These are phyloP conservation scores for Epichloe festucae DNA, from an alignment of 2,329 filamentous ascomycete species.

Conservation along the genomic window DNA sequence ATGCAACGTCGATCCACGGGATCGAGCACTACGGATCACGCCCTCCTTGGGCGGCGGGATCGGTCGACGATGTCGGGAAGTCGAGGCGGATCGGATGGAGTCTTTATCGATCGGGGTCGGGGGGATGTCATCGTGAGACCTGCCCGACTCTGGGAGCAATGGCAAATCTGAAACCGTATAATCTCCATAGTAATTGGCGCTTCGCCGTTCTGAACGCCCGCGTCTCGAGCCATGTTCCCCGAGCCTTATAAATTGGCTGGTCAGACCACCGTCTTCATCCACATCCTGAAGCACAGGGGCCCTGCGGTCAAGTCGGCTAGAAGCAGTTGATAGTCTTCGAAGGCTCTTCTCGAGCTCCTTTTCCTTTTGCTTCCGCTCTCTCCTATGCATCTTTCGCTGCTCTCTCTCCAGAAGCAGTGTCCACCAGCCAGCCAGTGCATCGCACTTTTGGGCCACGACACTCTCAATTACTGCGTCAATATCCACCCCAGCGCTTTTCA, in stretches of 20 bases:
- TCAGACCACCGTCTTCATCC: slow-evolving; percentile 56
- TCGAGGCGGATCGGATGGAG: slow-evolving; percentile 60
- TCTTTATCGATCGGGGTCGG: slow-evolving; percentile 71
- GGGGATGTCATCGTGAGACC: slow-evolving; percentile 29
- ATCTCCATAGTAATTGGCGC: slow-evolving; percentile 48
- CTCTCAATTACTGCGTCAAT: slow-evolving; percentile 92
- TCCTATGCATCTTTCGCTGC: slow-evolving; percentile 66
- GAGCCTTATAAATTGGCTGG: slow-evolving; percentile 28
- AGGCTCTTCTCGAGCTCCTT: slow-evolving; percentile 71
- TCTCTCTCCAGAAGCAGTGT: slow-evolving; percentile 89
- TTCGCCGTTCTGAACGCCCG: slow-evolving; percentile 67
- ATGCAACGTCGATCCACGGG: slow-evolving; percentile 74
- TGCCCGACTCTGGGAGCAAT: slow-evolving; percentile 52
- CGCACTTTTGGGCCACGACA: slow-evolving; percentile 78
- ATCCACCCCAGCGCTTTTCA: slow-evolving; percentile 87
- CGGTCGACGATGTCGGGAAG: slow-evolving; percentile 61
- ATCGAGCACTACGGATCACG: slow-evolving; percentile 51
- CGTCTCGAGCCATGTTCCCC: slow-evolving; percentile 45
- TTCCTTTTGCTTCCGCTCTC: slow-evolving; percentile 74
- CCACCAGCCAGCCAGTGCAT: slow-evolving; percentile 92
- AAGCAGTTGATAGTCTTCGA: slow-evolving; percentile 75
- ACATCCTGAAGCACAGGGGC: slow-evolving; percentile 67
- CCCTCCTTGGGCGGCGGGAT: slow-evolving; percentile 80
- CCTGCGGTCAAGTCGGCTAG: slow-evolving; percentile 70
- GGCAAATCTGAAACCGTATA: slow-evolving; percentile 62